Evolutionary conservation across 202 grass and related monocot genomes (phyloP), one percentile per base, ranked within the genome.

Genomic region (Bolboschoenoplectus hybrid): DNA sequence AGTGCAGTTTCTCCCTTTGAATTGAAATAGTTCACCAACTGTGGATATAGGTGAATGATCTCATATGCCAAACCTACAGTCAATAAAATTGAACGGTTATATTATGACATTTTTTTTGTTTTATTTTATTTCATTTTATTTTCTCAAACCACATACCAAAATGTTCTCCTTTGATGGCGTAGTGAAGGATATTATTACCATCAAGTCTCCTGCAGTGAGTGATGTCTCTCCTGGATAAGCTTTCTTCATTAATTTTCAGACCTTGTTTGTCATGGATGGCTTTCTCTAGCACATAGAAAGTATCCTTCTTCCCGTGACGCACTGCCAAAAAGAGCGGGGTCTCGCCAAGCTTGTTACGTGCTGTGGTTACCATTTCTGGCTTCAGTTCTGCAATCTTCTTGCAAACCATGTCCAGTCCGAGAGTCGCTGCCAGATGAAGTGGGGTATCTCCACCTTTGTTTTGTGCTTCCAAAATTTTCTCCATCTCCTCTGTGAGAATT

Each of bases 221-320:
- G 19, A 53, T 13, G 5, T 76, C 47, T 76, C 71, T 51, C 19
- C 0, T 0, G 10, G 2, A 11, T 26, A 49, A 11, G n/a, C 3
- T 1, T 0, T 50, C 0, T 12, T 45, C 9, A 13, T 13, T 0
- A 32, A 1, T 74, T 11, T 4, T 9, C n/a, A 11, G 34, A 0
- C 0, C 0, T 26, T 26, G 26, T 9, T 6, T 7, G 7, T 38
- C 7, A 35, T 32, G 9, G 47, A 75, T 52, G 10, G 47, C 47
- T 52, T 9, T 4, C 67, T 85, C 47, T 36, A 85, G 67, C 6
- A 57, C 67, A 44, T 74, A 85, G 82, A 85, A 85, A 9, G 40
- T 2, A 1, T 60, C 3, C 64, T 47, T 85, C 35, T 74, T 85
- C 3, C 82, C 67, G 1, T 72, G 3, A 4, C 67, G 26, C 4